Conservation (phyloP, 805 yeast genomes). For the Cyberlindnera amylophila region DNA sequence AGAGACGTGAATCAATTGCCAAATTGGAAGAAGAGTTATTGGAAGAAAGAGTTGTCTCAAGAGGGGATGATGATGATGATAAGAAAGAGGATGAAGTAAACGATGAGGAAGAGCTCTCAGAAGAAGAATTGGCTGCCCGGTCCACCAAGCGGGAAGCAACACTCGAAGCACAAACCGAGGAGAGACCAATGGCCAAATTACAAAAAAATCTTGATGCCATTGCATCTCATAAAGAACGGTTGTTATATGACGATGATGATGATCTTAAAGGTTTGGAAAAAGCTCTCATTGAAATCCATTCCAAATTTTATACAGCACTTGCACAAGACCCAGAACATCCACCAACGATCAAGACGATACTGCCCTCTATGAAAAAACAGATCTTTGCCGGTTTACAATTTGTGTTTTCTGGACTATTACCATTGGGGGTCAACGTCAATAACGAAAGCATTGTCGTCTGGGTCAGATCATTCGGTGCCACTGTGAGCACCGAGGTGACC, state of each 20-base stretch:
- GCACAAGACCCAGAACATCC: constrained; percentile 38
- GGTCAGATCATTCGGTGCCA: constrained; percentile 91
- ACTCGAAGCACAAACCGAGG: constrained; percentile 74
- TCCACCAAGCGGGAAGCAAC: constrained; percentile 61
- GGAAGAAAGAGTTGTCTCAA: too few species aligned
- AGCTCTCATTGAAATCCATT: constrained; percentile 63
- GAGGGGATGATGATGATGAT: constrained; percentile 18
- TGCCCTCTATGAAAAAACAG: constrained; percentile 67
- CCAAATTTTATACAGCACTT: constrained; percentile 54
- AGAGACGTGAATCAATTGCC: constrained; percentile 54
- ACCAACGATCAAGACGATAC: constrained; percentile 66
- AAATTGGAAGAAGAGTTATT: constrained; percentile 44
- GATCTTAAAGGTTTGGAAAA: constrained; percentile 64
- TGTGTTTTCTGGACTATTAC: constrained; percentile 85
- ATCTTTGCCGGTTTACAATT: constrained; percentile 69
- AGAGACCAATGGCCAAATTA: constrained; percentile 78
- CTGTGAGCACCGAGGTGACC: constrained; percentile 66
- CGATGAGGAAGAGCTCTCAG: constrained; percentile 32
- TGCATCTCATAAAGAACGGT: constrained; percentile 28
- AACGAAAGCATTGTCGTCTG: constrained; percentile 86
- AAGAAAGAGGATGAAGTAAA: constrained; percentile 32
- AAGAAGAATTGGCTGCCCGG: constrained; percentile 31
- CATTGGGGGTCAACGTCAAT: constrained; percentile 69
- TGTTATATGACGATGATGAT: constrained; percentile 74
- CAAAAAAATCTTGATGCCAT: constrained; percentile 62